A percentile compares a stretch with the other conserved stretches of the same genome.
These are phyloP conservation scores for Penicillium alfredii DNA, from an alignment of 495 filamentous ascomycete genomes.

Conservation along the genomic window DNA sequence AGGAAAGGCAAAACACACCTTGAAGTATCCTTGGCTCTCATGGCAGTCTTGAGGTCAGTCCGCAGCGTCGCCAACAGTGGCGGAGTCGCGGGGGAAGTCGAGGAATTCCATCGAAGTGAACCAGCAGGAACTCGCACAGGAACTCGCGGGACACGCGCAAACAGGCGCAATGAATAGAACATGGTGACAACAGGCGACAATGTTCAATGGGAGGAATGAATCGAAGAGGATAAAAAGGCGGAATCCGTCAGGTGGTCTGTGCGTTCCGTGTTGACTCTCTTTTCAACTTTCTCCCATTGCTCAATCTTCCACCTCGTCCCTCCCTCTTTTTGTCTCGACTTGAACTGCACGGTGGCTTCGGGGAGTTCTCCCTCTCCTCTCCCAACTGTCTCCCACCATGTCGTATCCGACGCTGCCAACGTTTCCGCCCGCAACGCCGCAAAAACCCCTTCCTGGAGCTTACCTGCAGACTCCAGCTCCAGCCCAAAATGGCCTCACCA, in stretches of 20 bases:
- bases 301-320: conserved; percentile 8
- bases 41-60: conserved; percentile 54
- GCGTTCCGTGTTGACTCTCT: conserved; percentile 3
- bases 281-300: neutral
- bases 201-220: no score
- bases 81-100: conserved; percentile 34
- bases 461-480: conserved; percentile 66
- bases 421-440: conserved; percentile 47
- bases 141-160: conserved; percentile 19
- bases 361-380: conserved; percentile 20
- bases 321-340: conserved; percentile 18
- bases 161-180: no score
- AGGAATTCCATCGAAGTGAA: conserved; percentile 38
- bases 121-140: conserved; percentile 22
- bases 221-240: no score
- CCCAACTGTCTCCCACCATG: conserved; percentile 35
- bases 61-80: conserved; percentile 48
- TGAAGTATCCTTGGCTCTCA: conserved; percentile 54
- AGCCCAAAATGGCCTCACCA: conserved; percentile 18
- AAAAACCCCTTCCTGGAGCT: conserved; percentile 63
- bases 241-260: no score
- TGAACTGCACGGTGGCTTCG: conserved; percentile 29
- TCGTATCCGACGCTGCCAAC: conserved; percentile 51
- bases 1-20: conserved; percentile 28
- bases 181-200: no score